Conservation (phyloP, 116 monocot genomes). For the Iris pallida region DNA sequence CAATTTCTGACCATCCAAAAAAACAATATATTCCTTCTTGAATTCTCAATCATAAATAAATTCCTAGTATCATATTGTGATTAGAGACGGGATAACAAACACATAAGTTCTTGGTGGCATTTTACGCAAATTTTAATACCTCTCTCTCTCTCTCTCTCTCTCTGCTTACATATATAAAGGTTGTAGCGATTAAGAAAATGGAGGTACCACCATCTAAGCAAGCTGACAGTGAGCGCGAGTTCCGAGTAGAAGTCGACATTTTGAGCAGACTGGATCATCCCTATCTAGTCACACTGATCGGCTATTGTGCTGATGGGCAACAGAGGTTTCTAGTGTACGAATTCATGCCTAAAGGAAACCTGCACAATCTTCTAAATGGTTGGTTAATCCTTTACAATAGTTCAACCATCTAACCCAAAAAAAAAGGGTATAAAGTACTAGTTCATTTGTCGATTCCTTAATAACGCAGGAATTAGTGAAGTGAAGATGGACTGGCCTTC, state of each 20-base stretch:
- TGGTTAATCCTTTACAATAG: constrained; percentile 9
- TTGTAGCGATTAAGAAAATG: constrained; percentile 90
- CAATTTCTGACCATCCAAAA: too few species aligned
- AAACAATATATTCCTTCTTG: too few species aligned
- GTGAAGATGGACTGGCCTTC: constrained; percentile 64
- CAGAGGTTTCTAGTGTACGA: constrained; percentile 83
- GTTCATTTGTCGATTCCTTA: background rate
- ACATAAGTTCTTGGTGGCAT: background rate
- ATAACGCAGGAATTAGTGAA: constrained; percentile 41
- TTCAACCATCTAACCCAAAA: too few species aligned
- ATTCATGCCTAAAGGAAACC: constrained; percentile 75
- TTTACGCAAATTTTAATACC: background rate
- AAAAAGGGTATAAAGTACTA: too few species aligned
- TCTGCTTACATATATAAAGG: constrained; percentile 30
- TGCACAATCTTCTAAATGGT: constrained; percentile 74
- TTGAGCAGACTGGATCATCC: constrained; percentile 83
- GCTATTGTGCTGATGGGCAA: constrained; percentile 88
- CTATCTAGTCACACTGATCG: constrained; percentile 70
- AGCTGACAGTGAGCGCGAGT: constrained; percentile 78
- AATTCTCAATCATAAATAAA: too few species aligned
- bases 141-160: background rate
- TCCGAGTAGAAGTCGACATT: constrained; percentile 84
- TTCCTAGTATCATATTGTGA: too few species aligned
- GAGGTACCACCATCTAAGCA: constrained; percentile 50
- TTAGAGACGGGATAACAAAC: too few species aligned